Evolutionary conservation across 768 basidiomycete genomes (phyloP).

Genomic region (Rhizopogon sp.): DNA sequence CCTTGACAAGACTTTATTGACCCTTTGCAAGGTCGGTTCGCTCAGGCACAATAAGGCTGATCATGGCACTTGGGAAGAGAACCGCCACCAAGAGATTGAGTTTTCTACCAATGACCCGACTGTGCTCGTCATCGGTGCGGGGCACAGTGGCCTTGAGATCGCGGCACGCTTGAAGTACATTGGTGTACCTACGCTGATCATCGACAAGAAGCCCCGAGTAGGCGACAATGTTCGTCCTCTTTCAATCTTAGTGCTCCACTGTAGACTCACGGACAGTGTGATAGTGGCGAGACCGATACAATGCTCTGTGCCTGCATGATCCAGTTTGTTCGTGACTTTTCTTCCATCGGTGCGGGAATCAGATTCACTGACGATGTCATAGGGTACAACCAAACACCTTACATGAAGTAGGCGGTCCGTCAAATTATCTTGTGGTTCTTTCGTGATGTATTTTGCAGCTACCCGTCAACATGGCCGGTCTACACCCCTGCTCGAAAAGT

Average conservation of each 20-base stretch:
- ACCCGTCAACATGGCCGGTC: slow-evolving; percentile 51
- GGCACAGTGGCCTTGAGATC: slow-evolving; percentile 56
- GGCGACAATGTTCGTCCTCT: slow-evolving; percentile 37
- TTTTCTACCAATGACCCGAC: slow-evolving; percentile 46
- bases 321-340: slow-evolving; percentile 34
- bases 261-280: neutral
- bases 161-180: slow-evolving; percentile 64
- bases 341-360: neutral
- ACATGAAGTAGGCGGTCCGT: slow-evolving; percentile 36
- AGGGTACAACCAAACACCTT: slow-evolving; percentile 55
- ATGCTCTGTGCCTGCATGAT: slow-evolving; percentile 45
- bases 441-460: slow-evolving; percentile 25
- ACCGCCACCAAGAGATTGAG: slow-evolving; percentile 35
- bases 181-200: slow-evolving; percentile 48
- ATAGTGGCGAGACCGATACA: slow-evolving; percentile 38
- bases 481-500: slow-evolving; percentile 49
- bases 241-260: no score
- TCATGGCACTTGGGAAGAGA: slow-evolving; percentile 52
- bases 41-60: slow-evolving; percentile 18
- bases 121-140: slow-evolving; percentile 60
- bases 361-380: neutral
- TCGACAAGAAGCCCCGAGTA: slow-evolving; percentile 48
- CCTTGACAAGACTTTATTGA: neutral
- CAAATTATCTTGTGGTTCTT: neutral
- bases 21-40: no score